Evolutionary conservation across 495 filamentous ascomycete genomes (phyloP).

Genomic region (Neurospora africana): DNA sequence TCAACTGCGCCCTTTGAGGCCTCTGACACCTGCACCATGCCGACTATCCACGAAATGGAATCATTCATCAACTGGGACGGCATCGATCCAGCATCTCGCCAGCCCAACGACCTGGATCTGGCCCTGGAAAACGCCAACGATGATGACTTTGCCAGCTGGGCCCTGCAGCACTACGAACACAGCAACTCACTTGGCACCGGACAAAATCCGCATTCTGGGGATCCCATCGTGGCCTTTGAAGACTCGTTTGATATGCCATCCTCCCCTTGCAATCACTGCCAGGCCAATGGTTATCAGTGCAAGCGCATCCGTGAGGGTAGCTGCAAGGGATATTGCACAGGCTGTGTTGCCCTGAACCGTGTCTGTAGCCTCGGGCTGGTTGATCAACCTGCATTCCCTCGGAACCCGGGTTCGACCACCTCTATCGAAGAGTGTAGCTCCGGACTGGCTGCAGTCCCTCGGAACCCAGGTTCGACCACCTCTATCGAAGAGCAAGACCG

Average conservation of each 20-base stretch:
- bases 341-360: conserved; percentile 65
- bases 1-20: conserved; percentile 8
- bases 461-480: conserved; percentile 17
- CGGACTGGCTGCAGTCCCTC: conserved; percentile 8
- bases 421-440: conserved; percentile 52
- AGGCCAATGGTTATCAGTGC: conserved; percentile 58
- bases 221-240: conserved; percentile 14
- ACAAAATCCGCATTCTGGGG: background rate
- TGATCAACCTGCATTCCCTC: background rate
- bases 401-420: conserved; percentile 17
- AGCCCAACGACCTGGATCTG: conserved; percentile 29
- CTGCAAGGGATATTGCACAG: conserved; percentile 60
- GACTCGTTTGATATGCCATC: conserved; percentile 30
- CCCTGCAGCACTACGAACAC: conserved; percentile 36
- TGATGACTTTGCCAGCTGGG: conserved; percentile 42
- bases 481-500: conserved; percentile 19
- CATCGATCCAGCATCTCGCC: conserved; percentile 21
- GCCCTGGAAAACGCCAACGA: conserved; percentile 34
- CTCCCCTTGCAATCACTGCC: conserved; percentile 61
- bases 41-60: conserved; percentile 23
- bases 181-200: conserved; percentile 15
- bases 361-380: conserved; percentile 54
- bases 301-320: conserved; percentile 60
- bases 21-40: conserved; percentile 7
- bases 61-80: conserved; percentile 41